These are phyloP conservation scores for Mytilinidion resinicola DNA, from an alignment of 495 filamentous ascomycete genomes.

Conservation along the genomic window DNA sequence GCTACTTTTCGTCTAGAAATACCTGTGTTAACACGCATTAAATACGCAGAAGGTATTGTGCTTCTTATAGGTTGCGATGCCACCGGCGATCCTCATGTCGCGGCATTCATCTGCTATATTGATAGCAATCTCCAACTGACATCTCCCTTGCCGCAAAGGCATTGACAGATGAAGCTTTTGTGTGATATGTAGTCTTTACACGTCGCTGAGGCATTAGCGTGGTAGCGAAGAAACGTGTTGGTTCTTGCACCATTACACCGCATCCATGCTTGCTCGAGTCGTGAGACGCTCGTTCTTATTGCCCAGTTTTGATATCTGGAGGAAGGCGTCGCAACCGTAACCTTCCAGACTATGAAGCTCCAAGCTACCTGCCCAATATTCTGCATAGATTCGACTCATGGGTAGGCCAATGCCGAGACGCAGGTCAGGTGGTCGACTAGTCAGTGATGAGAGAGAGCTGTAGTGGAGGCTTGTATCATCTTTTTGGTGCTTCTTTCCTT, in stretches of 20 bases:
- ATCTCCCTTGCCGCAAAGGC: too few species aligned
- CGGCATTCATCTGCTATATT: too few species aligned
- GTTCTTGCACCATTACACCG: slow-evolving; percentile 50
- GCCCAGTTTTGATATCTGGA: slow-evolving; percentile 94
- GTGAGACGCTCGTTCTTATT: slow-evolving; percentile 98
- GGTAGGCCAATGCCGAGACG: slow-evolving; percentile 90
- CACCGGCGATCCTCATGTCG: too few species aligned
- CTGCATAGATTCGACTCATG: slow-evolving; percentile 89
- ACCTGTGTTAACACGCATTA: too few species aligned
- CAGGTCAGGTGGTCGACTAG: slow-evolving; percentile 77
- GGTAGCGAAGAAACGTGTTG: too few species aligned
- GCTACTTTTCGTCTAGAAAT: too few species aligned
- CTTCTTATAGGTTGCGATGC: too few species aligned
- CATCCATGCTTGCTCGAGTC: slow-evolving; percentile 81
- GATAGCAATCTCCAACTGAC: too few species aligned
- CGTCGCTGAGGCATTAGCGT: too few species aligned
- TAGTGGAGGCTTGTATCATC: slow-evolving; percentile 25
- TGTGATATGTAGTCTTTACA: too few species aligned
- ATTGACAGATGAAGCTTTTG: too few species aligned
- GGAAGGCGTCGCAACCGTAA: slow-evolving; percentile 94
- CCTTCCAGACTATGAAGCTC: slow-evolving; percentile 92
- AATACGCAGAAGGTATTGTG: too few species aligned
- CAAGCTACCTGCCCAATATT: slow-evolving; percentile 95
- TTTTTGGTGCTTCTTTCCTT: slow-evolving; percentile 28
- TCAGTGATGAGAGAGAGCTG: slow-evolving; percentile 68